These are phyloP conservation scores for Alternaria alternata DNA, from an alignment of 2,329 filamentous ascomycete genomes.

Conservation along the genomic window DNA sequence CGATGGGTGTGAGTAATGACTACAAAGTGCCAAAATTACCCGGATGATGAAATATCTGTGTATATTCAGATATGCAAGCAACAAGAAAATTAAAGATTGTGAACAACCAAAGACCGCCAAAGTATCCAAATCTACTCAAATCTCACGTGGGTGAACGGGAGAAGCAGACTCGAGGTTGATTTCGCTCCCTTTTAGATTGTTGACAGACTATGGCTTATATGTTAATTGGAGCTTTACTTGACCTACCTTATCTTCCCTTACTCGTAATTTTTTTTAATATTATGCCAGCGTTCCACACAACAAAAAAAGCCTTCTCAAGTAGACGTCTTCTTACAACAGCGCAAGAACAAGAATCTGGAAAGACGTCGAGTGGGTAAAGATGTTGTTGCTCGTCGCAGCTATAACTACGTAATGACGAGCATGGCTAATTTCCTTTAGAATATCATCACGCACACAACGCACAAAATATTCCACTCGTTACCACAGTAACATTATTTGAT, in stretches of 20 bases:
- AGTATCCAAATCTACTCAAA: too few species aligned
- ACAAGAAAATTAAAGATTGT: neutral
- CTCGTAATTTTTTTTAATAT: too few species aligned
- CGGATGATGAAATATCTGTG: neutral
- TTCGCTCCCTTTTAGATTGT: too few species aligned
- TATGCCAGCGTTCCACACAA: neutral
- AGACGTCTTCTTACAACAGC: too few species aligned
- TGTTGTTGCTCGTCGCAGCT: neutral
- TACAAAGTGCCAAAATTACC: fast-evolving
- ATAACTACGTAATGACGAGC: neutral
- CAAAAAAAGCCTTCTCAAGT: neutral
- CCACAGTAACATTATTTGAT: neutral
- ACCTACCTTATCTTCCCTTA: too few species aligned
- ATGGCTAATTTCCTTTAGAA: neutral
- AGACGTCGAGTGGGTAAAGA: neutral
- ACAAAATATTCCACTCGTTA: neutral
- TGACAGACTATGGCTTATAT: too few species aligned
- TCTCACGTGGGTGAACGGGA: too few species aligned
- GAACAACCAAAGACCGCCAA: neutral
- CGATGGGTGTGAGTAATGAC: neutral
- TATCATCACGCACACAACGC: neutral
- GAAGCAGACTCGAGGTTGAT: too few species aligned
- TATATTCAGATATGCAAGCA: neutral
- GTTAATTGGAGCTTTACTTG: too few species aligned
- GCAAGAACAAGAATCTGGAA: neutral